A percentile compares a stretch with the other conserved stretches of the same genome.
Evolutionary conservation across 2,329 filamentous ascomycete species (phyloP).

Genomic region (Gliomastix tumulicola): DNA sequence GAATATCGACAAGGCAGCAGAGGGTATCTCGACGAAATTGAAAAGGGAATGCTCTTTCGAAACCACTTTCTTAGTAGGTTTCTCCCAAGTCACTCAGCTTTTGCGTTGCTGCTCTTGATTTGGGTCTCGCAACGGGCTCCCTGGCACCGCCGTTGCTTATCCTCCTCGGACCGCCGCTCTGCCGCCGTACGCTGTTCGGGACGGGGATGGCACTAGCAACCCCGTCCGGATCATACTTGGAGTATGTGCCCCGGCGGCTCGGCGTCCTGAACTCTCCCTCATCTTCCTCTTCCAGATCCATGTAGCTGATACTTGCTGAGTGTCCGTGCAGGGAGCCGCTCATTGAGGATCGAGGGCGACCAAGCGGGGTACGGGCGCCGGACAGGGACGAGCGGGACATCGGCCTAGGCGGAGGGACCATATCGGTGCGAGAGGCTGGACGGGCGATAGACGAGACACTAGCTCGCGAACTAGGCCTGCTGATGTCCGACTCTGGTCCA

Average conservation of each 20-base stretch:
- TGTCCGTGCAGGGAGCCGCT: conserved; percentile 55
- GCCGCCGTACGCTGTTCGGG: conserved; percentile 28
- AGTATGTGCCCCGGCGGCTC: conserved; percentile 47
- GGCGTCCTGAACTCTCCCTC: conserved; percentile 39
- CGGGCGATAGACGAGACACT: conserved; percentile 51
- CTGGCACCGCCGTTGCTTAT: conserved; percentile 29
- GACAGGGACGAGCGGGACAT: conserved; percentile 57
- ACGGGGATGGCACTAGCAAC: conserved; percentile 29
- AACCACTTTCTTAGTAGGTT: conserved; percentile 40
- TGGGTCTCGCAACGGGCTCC: conserved; percentile 21
- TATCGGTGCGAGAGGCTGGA: conserved; percentile 46
- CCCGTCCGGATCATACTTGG: conserved; percentile 36
- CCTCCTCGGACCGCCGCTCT: conserved; percentile 33
- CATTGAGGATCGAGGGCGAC: conserved; percentile 65
- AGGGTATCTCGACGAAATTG: too few species aligned
- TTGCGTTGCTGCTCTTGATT: conserved; percentile 6
- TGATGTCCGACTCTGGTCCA: conserved; percentile 34
- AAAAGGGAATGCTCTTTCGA: too few species aligned
- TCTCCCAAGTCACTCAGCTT: conserved; percentile 45
- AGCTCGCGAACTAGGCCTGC: conserved; percentile 67
- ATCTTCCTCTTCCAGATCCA: conserved; percentile 38
- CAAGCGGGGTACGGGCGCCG: conserved; percentile 57
- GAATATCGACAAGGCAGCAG: too few species aligned
- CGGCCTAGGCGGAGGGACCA: conserved; percentile 49
- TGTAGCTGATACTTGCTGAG: conserved; percentile 49